These are phyloP conservation scores for Saturnispora hagleri DNA, from an alignment of 805 yeast genomes.

Conservation along the genomic window DNA sequence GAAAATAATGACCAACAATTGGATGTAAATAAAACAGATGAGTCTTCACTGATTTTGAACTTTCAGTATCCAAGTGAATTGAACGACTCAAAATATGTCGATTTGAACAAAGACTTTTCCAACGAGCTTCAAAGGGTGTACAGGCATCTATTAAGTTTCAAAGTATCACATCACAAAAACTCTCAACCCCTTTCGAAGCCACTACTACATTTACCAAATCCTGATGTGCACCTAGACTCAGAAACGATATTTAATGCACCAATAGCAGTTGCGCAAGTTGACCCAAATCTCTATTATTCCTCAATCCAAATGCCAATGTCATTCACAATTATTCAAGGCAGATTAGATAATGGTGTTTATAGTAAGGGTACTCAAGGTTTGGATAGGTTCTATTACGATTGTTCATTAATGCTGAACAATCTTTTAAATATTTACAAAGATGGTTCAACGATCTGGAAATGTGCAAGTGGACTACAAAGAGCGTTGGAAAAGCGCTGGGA, in stretches of 20 bases:
- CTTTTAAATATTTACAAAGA: conserved; percentile 74
- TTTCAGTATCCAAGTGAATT: background rate
- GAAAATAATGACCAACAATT: background rate
- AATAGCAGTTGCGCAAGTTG: conserved; percentile 33
- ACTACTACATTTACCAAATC: conserved; percentile 66
- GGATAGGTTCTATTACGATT: conserved; percentile 49
- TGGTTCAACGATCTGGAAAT: conserved; percentile 59
- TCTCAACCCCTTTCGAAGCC: conserved; percentile 29
- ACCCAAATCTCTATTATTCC: conserved; percentile 67
- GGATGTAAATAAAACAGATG: background rate
- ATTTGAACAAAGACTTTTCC: conserved; percentile 11
- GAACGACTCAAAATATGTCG: conserved; percentile 2
- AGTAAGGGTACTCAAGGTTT: conserved; percentile 40
- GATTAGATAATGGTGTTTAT: conserved; percentile 43
- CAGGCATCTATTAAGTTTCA: conserved; percentile 11
- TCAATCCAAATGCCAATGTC: conserved; percentile 68
- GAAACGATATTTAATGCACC: conserved; percentile 1
- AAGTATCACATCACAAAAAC: conserved; percentile 16
- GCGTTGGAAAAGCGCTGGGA: conserved; percentile 37
- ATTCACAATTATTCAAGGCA: conserved; percentile 46
- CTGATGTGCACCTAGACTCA: conserved; percentile 15
- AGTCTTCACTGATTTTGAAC: background rate
- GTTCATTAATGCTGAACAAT: conserved; percentile 61
- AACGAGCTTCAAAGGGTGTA: conserved; percentile 10
- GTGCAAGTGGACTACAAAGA: conserved; percentile 52